Percentiles rank a stretch among this genome's conserved stretches.
phyloP scores from a whole-genome alignment of 768 basidiomycete genomes.

The Phylloporus arenicola region DNA sequence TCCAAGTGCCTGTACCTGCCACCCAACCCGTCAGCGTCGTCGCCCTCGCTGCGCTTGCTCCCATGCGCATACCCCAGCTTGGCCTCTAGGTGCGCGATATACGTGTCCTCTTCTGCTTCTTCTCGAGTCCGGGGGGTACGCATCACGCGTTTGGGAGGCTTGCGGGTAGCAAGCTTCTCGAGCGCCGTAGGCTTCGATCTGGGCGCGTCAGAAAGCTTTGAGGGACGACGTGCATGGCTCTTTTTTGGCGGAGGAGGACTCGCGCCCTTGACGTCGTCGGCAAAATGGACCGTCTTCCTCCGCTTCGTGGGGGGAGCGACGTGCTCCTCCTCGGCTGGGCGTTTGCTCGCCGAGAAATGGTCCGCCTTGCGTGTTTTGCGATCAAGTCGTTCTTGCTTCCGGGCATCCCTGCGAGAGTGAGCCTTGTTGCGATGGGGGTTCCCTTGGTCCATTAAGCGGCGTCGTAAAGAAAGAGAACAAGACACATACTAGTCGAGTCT shows the following conservation, averaged over 20 bases:
- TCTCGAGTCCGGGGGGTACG: conserved; percentile 30
- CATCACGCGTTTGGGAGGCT: not conserved
- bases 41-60: conserved; percentile 39
- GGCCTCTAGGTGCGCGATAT: conserved; percentile 79
- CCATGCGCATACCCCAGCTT: conserved; percentile 56
- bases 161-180: conserved; percentile 28
- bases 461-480: no score
- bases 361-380: conserved; percentile 61
- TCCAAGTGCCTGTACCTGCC: conserved; percentile 42
- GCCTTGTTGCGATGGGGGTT: conserved; percentile 2
- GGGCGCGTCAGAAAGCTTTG: not conserved
- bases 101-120: conserved; percentile 72
- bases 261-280: conserved; percentile 2
- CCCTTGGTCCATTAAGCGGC: conserved; percentile 6
- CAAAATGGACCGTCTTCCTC: conserved; percentile 39
- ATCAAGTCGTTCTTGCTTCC: conserved; percentile 56
- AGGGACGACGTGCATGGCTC: not conserved
- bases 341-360: conserved; percentile 46
- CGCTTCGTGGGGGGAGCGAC: conserved; percentile 36
- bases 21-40: conserved; percentile 77
- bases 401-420: conserved; percentile 50
- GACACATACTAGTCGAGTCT: conserved; percentile 11
- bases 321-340: conserved; percentile 40
- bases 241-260: not conserved
- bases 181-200: conserved; percentile 27